Base-by-base conservation (phyloP, 2,329 filamentous ascomycete species). In the Phoma herbarum region DNA sequence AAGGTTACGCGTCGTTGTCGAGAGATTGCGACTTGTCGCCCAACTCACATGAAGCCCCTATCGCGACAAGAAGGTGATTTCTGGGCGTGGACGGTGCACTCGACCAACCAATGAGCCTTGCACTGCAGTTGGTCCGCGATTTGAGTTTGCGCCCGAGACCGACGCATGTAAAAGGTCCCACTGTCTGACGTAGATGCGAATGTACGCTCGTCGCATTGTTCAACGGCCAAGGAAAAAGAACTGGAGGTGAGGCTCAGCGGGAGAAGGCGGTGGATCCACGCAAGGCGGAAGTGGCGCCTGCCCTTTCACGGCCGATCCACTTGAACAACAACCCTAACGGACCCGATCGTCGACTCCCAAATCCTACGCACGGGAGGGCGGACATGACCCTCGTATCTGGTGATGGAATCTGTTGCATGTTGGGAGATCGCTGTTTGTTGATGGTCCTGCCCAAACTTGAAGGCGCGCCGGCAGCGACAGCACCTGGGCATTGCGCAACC, bases 211-310 rank as follows among this genome's bases (percentile, higher is more conserved):
- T 25, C 41, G 57, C 39, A 14, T 35, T 20, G n/a, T 44, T 29
- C 18, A 41, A 41, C 12, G 26, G 52, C 57, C 52, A 60, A 60
- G 52, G 46, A 18, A 20, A 50, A 53, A 43, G 29, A 35, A 29
- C 8, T 46, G 29, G 37, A 29, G n/a, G 46, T 62, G 55, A 53
- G 56, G 52, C 60, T 62, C 56, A 53, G 39, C 60, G 52, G 52
- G 33, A 44, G 25, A 44, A 33, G 26, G 43, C 28, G 29, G 37
- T 39, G 33, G 42, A 60, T 61, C 58, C 31, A 26, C 49, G 31
- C 39, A 51, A 47, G 44, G 59, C 59, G 49, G 46, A 52, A 39
- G 59, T 51, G 59, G 51, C 46, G 22, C 37, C 22, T 59, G 52
- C 22, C 37, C 44, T 35, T 51, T 31, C 23, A 35, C 42, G 20